Conservation (phyloP, 371 early-diverging fungal genomes). For the Homolaphlyctis polyrhiza region DNA sequence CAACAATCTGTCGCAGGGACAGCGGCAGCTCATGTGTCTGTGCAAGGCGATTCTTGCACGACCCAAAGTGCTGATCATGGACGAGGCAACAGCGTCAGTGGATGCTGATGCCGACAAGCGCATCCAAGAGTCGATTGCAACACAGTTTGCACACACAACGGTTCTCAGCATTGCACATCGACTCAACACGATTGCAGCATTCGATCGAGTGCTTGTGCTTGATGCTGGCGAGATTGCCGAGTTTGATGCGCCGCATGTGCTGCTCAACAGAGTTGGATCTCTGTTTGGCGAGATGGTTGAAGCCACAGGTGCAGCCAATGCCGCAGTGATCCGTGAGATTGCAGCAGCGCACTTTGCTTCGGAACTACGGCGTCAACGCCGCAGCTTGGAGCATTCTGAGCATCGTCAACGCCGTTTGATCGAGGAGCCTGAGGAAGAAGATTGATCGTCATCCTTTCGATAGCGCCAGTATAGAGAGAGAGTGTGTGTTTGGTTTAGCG, state of each 20-base stretch:
- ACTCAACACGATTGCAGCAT: slow-evolving; percentile 37
- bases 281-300: not conserved
- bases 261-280: slow-evolving; percentile 8
- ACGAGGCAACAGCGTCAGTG: slow-evolving; percentile 34
- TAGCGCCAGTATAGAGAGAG: too few species aligned
- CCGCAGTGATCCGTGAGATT: not conserved
- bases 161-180: slow-evolving; percentile 58
- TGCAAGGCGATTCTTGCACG: slow-evolving; percentile 32
- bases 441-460: too few species aligned
- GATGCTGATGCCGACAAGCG: slow-evolving; percentile 29
- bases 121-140: slow-evolving; percentile 19
- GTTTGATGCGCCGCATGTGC: slow-evolving; percentile 23
- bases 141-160: slow-evolving; percentile 58
- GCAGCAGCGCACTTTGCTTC: too few species aligned
- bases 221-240: slow-evolving; percentile 24
- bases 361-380: too few species aligned
- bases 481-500: too few species aligned
- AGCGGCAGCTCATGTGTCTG: slow-evolving; percentile 46
- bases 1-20: slow-evolving; percentile 45
- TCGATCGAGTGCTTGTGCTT: slow-evolving; percentile 27
- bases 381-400: too few species aligned
- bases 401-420: too few species aligned
- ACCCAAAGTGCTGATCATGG: slow-evolving; percentile 43
- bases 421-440: too few species aligned
- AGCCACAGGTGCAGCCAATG: not conserved